Base-by-base conservation (phyloP, 306 rosid species). In the Ammopiptanthus mongolicus region DNA sequence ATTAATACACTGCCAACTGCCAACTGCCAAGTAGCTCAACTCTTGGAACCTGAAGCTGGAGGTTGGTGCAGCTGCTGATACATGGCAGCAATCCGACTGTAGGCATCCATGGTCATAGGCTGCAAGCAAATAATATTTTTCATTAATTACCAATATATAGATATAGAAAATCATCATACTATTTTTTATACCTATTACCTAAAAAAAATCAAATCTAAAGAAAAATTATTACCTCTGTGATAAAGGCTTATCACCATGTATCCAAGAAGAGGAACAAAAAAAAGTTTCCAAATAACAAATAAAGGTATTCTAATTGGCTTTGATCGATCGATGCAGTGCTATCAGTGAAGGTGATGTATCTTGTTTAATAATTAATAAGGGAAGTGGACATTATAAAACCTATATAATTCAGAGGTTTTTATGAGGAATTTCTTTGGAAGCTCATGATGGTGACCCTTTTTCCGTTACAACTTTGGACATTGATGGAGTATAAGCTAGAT, bases 51-150 rank as follows among this genome's bases (percentile, higher is more conserved):
- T 9, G 90, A 71, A 68, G 83, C 77, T 6, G 88, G 84, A 51
- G 82, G 88, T 75, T 87, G 96, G 14, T 90, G 93, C 65, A 90
- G 60, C 69, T 92, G 99, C 6, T 92, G 97, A 78, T 87, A 92
- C 87, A 88, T 83, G 28, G 92, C 90, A 3, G 88, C 91, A 78
- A 95, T 84, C 85, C 90, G 84, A 64, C 85, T 84, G 76, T 87
- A 90, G 6, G 92, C 89, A 48, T 95, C 99, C 88, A 89, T 77
- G 8, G 62, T 86, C 91, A 86, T 84, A 1, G 99, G 90, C 99
- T 95, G 88, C 89, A 84, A 36, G 50, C 0, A 31, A 80, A 65
- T 11, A 58, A 42, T 5, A 19, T 3, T 59, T 8, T 44, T 56
- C 0, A 52, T 71, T 52, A 59, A 15, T 75, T 15, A 0, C 22